These are phyloP conservation scores for Silene latifolia DNA, from an alignment of 148 eudicot species.

Conservation along the genomic window DNA sequence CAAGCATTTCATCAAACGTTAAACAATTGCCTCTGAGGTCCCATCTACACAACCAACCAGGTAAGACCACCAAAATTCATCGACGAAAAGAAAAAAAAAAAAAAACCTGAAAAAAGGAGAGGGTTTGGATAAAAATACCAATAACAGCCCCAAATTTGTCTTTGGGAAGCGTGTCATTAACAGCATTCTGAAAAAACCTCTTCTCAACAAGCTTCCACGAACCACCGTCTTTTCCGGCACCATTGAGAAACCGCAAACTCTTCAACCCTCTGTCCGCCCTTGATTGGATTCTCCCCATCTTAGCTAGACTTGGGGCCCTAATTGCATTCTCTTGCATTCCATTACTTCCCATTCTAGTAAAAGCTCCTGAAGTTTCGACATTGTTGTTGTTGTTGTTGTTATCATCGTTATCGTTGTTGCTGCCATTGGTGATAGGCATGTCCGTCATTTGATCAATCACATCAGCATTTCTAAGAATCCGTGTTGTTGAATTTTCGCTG, in stretches of 20 bases:
- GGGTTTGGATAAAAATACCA: conserved; percentile 39
- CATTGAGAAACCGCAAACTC: conserved; percentile 71
- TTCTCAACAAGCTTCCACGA: conserved; percentile 69
- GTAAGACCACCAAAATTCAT: too few relatives aligned
- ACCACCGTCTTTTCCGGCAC: conserved; percentile 69
- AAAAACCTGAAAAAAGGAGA: background rate
- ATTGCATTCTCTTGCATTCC: too few relatives aligned
- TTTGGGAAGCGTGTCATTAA: conserved; percentile 49
- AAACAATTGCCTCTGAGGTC: too few relatives aligned
- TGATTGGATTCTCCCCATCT: conserved; percentile 45
- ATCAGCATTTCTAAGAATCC: conserved; percentile 14
- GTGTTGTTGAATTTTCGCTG: conserved; percentile 5
- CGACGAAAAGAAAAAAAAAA: too few relatives aligned
- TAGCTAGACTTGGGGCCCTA: conserved; percentile 8
- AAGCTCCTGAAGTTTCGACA: too few relatives aligned
- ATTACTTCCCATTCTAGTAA: too few relatives aligned
- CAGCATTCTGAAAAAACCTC: conserved; percentile 46
- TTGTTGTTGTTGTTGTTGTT: too few relatives aligned
- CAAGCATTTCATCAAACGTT: too few relatives aligned
- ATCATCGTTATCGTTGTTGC: too few relatives aligned
- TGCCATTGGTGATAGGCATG: background rate
- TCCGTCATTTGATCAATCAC: conserved; percentile 14
- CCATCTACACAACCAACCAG: too few relatives aligned
- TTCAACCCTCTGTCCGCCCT: conserved; percentile 60
- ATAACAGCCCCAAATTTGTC: conserved; percentile 76